Evolutionary conservation across 1,139 yeast genomes (phyloP).

Genomic region (Debaryomyces robertsiae): DNA sequence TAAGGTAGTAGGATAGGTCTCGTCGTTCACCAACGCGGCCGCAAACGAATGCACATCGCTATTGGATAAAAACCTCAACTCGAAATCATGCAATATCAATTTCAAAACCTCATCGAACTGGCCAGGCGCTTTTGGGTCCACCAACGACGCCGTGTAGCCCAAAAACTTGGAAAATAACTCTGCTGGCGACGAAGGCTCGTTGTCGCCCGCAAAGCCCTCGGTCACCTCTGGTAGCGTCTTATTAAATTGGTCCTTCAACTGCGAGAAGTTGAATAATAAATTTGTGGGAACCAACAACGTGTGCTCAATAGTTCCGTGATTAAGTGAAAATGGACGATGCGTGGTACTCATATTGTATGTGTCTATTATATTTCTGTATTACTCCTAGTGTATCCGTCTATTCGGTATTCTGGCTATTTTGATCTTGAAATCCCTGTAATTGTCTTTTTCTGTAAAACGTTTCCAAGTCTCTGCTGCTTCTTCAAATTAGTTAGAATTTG

Average conservation of each 20-base stretch:
- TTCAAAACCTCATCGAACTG: conserved; percentile 71
- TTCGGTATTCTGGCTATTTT: neutral
- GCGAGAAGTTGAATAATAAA: conserved; percentile 78
- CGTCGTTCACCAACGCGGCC: conserved; percentile 59
- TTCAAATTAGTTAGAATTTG: neutral
- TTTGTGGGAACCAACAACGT: conserved; percentile 84
- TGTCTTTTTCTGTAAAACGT: too few relatives aligned
- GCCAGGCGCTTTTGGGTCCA: conserved; percentile 48
- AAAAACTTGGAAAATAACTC: conserved; percentile 85
- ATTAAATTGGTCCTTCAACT: conserved; percentile 82
- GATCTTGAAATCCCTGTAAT: too few relatives aligned
- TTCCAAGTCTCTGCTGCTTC: conserved; percentile 1
- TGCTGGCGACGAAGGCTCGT: conserved; percentile 86
- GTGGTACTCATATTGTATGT: conserved; percentile 25
- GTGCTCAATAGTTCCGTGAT: conserved; percentile 87
- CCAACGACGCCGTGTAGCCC: conserved; percentile 71
- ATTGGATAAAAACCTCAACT: conserved; percentile 70
- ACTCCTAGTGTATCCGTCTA: neutral
- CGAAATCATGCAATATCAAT: conserved; percentile 78
- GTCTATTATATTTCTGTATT: conserved; percentile 4
- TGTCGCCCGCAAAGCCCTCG: conserved; percentile 82
- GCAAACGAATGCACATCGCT: conserved; percentile 92
- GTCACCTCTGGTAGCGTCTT: conserved; percentile 79
- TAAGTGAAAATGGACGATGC: conserved; percentile 71
- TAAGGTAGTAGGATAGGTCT: conserved; percentile 63